Base-by-base conservation (phyloP, 306 rosid species). In the Casuarina equisetifolia region DNA sequence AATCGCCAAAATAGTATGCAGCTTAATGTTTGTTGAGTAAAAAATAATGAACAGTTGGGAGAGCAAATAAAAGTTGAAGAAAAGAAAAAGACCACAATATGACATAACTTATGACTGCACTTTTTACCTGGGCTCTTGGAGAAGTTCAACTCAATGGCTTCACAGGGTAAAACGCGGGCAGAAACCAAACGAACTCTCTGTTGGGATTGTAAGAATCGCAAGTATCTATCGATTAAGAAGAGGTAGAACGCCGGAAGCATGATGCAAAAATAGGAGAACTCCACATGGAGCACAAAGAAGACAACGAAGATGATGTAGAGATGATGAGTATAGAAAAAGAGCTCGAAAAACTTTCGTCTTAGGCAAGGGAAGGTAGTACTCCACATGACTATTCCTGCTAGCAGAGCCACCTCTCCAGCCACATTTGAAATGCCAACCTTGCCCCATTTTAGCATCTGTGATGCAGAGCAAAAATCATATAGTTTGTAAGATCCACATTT, bases 241-340 rank as follows among this genome's bases (percentile, higher is more conserved):
- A 91, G 90, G 87, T 84, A 87, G 57, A 89, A 82, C 55, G 88
- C 85, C 0, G 96, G 90, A 9, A 91, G 88, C 83, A 85, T 78
- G 19, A 85, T 70, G 85, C 90, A 91, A 1, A 81, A 48, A 61
- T 63, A 67, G 86, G 90, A 69, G 87, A 85, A 78, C 54, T 89
- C 90, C 46, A 91, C 90, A 76, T 85, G 93, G 4, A 91, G 76
- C 57, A 87, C 79, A 9, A 74, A 87, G 85, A 89, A 91, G 79
- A 85, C 85, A 54, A 87, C 69, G 58, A 89, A 91, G 73, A 89
- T 63, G 49, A 87, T 55, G 80, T 89, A 89, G 45, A 89, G 83
- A 76, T 89, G 79, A 62, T 89, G 90, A 77, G 79, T 79, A 66
- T 85, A 84, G 83, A 85, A 87, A 78, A 87, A 91, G 44, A 89